phyloP scores from a whole-genome alignment of 2,329 filamentous ascomycete species.

The Aspergillus tamarii region DNA sequence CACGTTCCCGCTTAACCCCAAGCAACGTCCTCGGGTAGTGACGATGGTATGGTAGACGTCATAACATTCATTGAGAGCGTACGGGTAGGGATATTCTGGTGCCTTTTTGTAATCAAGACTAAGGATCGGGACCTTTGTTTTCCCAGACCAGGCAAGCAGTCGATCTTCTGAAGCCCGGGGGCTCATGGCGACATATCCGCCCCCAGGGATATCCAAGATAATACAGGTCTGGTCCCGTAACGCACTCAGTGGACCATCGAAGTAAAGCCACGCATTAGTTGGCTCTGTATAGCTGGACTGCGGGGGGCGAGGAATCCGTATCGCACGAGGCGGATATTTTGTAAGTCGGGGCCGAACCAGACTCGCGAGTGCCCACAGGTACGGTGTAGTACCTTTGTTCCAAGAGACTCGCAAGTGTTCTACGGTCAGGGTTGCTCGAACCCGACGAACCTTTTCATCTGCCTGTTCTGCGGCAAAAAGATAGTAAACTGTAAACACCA shows the following conservation, averaged over 20 bases:
- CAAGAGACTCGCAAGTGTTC: slow-evolving; percentile 91
- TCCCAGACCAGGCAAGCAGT: slow-evolving; percentile 87
- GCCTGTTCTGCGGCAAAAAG: slow-evolving; percentile 89
- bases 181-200: slow-evolving; percentile 95
- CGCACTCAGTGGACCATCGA: slow-evolving; percentile 80
- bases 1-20: slow-evolving; percentile 70
- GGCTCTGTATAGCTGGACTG: slow-evolving; percentile 83
- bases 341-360: slow-evolving; percentile 79
- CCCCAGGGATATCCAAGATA: slow-evolving; percentile 87
- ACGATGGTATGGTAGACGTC: slow-evolving; percentile 80
- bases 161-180: slow-evolving; percentile 95
- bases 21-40: slow-evolving; percentile 70
- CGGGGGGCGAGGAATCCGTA: slow-evolving; percentile 79
- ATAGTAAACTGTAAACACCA: slow-evolving; percentile 88
- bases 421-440: slow-evolving; percentile 81
- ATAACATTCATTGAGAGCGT: slow-evolving; percentile 84
- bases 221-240: slow-evolving; percentile 76
- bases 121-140: slow-evolving; percentile 82
- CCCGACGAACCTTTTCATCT: slow-evolving; percentile 93
- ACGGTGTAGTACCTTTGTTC: slow-evolving; percentile 93
- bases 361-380: slow-evolving; percentile 72
- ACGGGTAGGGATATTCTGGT: slow-evolving; percentile 81
- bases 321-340: slow-evolving; percentile 76
- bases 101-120: slow-evolving; percentile 91
- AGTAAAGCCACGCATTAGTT: slow-evolving; percentile 88